phyloP scores from a whole-genome alignment of 2,329 filamentous ascomycete genomes.

The Fusarium tupiense region DNA sequence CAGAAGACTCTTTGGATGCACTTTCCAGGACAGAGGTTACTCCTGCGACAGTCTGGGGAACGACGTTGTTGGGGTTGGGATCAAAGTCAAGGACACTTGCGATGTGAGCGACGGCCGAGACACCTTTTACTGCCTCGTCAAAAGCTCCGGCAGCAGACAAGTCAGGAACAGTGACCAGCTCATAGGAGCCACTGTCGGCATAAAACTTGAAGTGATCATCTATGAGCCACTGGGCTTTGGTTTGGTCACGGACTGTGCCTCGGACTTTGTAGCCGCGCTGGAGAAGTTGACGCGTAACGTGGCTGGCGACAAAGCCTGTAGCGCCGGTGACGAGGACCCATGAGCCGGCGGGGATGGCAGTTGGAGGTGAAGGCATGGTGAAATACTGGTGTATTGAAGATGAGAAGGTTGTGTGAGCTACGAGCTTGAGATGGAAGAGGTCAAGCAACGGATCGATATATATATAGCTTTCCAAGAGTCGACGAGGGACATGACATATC shows the following conservation, averaged over 20 bases:
- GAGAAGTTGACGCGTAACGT: slow-evolving; percentile 54
- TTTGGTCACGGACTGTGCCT: slow-evolving; percentile 53
- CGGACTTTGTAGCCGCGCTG: slow-evolving; percentile 54
- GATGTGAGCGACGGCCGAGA: slow-evolving; percentile 56
- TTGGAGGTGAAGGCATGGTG: background rate
- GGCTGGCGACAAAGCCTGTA: slow-evolving; percentile 56
- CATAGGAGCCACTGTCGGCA: slow-evolving; percentile 46
- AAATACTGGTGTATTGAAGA: rapidly evolving
- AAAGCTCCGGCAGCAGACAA: slow-evolving; percentile 51
- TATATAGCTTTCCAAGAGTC: background rate
- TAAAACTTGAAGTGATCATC: slow-evolving; percentile 45
- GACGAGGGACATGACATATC: rapidly evolving
- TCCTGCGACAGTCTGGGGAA: slow-evolving; percentile 51
- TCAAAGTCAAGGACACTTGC: slow-evolving; percentile 54
- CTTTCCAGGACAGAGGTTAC: slow-evolving; percentile 52
- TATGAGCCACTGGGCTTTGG: slow-evolving; percentile 48
- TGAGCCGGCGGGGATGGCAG: slow-evolving; percentile 42
- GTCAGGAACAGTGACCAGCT: slow-evolving; percentile 51
- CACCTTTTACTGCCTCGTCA: slow-evolving; percentile 45
- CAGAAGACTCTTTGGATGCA: slow-evolving; percentile 50
- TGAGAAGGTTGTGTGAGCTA: too few relatives aligned
- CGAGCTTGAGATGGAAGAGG: background rate
- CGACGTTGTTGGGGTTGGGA: slow-evolving; percentile 53
- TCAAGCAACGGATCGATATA: background rate
- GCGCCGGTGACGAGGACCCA: slow-evolving; percentile 57